A percentile compares a stretch with the other conserved stretches of the same genome.
These are phyloP conservation scores for Setaria viridis DNA, from an alignment of 202 grass and related monocot genomes.

Conservation along the genomic window DNA sequence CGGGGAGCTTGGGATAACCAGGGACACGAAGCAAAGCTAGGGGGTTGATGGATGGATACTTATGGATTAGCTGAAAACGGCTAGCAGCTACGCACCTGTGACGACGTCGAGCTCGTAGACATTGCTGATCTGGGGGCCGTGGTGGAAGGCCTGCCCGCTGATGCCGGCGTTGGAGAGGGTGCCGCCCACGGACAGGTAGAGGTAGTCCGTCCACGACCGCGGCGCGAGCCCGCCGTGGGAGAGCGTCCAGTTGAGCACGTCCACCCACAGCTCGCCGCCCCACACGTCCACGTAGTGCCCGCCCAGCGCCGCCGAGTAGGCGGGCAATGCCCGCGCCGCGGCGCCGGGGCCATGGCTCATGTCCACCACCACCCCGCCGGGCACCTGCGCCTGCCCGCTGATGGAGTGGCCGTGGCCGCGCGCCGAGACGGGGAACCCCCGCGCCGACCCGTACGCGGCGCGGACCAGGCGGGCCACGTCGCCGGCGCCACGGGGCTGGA, in stretches of 20 bases:
- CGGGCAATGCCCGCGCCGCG: constrained; percentile 47
- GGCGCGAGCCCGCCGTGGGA: constrained; percentile 75
- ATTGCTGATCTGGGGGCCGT: constrained; percentile 91
- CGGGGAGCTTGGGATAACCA: not conserved
- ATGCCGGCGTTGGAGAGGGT: constrained; percentile 96
- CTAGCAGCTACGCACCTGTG: constrained; percentile 53
- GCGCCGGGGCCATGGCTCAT: constrained; percentile 66
- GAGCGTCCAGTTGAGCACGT: constrained; percentile 90
- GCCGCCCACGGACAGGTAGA: constrained; percentile 88
- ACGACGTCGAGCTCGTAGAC: constrained; percentile 94
- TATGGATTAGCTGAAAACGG: not conserved
- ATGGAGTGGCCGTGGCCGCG: constrained; percentile 85
- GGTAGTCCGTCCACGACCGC: constrained; percentile 93
- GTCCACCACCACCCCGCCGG: constrained; percentile 76
- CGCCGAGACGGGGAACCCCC: constrained; percentile 65
- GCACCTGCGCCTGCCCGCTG: constrained; percentile 77
- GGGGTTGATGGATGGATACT: not conserved
- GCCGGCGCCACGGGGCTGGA: constrained; percentile 53
- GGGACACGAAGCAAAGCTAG: not conserved
- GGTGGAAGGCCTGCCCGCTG: constrained; percentile 91
- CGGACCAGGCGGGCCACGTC: constrained; percentile 65
- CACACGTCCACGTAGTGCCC: constrained; percentile 87
- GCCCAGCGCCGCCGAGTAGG: constrained; percentile 55
- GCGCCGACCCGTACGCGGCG: constrained; percentile 53
- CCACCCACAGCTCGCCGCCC: constrained; percentile 85